These are phyloP conservation scores for Diospyros lotus DNA, from an alignment of 148 eudicot species.

Conservation along the genomic window DNA sequence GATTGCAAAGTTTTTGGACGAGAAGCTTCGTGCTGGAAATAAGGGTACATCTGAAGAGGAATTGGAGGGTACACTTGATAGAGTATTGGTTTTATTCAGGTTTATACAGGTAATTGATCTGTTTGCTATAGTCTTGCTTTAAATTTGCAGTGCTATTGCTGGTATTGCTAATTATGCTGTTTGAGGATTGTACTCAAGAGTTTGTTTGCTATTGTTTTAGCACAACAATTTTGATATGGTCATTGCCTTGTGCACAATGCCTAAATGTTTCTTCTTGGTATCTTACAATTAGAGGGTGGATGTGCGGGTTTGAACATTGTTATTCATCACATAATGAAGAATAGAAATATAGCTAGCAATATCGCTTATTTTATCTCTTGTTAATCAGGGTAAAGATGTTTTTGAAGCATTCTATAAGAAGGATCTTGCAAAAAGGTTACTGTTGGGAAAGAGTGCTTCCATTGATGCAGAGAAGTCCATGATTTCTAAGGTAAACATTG, in stretches of 20 bases:
- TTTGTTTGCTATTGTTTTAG: background rate
- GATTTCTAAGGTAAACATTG: slow-evolving; percentile 73
- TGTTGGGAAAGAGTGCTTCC: slow-evolving; percentile 96
- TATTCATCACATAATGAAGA: background rate
- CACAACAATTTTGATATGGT: background rate
- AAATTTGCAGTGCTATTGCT: background rate
- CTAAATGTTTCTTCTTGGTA: background rate
- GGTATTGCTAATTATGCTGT: background rate
- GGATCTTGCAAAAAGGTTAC: slow-evolving; percentile 93
- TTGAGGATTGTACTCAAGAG: background rate
- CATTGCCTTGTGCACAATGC: background rate
- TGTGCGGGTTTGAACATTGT: background rate
- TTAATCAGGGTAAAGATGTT: slow-evolving; percentile 88
- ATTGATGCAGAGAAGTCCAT: slow-evolving; percentile 99
- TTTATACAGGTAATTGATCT: slow-evolving; percentile 71
- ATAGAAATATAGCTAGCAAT: background rate
- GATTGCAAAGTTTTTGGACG: slow-evolving; percentile 93
- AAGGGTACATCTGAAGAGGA: slow-evolving; percentile 99
- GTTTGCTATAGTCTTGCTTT: background rate
- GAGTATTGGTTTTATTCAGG: slow-evolving; percentile 86
- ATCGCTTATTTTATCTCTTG: slow-evolving; percentile 4
- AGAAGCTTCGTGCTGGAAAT: slow-evolving; percentile 98
- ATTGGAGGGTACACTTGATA: slow-evolving; percentile 93
- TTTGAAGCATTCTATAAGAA: slow-evolving; percentile 98
- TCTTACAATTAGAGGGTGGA: background rate